Conservation (phyloP, 768 basidiomycete genomes). For the Russula vinacea region DNA sequence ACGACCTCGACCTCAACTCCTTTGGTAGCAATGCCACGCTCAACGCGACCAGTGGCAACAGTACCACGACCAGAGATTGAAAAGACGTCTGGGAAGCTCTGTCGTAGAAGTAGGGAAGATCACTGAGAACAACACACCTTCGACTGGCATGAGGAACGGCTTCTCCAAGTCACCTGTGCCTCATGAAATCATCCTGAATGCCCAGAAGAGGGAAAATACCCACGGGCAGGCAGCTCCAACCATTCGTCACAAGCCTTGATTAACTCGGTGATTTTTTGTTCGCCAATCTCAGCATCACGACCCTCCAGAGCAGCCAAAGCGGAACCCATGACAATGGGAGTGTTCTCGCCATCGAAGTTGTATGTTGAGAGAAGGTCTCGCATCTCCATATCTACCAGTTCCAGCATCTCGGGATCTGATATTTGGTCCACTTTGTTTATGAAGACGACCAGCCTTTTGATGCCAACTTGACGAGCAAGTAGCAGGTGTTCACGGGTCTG, state of each 20-base stretch:
- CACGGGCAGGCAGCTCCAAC: conserved; percentile 91
- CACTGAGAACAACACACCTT: conserved; percentile 48
- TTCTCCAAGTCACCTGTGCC: conserved; percentile 87
- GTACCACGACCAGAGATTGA: conserved; percentile 99
- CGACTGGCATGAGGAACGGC: conserved; percentile 93
- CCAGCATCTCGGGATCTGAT: conserved; percentile 95
- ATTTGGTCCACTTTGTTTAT: conserved; percentile 99
- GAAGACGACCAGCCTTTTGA: conserved; percentile 96
- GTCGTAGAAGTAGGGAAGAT: not conserved
- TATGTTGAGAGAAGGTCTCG: conserved; percentile 88
- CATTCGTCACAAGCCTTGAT: conserved; percentile 87
- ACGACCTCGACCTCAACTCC: conserved; percentile 92
- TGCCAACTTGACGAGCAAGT: conserved; percentile 95
- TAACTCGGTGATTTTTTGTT: conserved; percentile 74
- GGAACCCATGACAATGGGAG: conserved; percentile 97
- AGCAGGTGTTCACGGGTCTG: conserved; percentile 98
- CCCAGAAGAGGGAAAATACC: conserved; percentile 34
- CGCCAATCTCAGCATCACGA: conserved; percentile 74
- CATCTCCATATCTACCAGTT: conserved; percentile 99
- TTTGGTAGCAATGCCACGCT: conserved; percentile 88
- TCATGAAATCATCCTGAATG: conserved; percentile 9
- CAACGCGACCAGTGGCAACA: conserved; percentile 92
- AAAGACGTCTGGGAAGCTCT: conserved; percentile 67
- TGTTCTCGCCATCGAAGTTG: conserved; percentile 95
- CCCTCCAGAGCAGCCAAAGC: conserved; percentile 94